These are phyloP conservation scores for Tanozyma kutaoensis DNA, from an alignment of 805 yeast species.

Conservation along the genomic window DNA sequence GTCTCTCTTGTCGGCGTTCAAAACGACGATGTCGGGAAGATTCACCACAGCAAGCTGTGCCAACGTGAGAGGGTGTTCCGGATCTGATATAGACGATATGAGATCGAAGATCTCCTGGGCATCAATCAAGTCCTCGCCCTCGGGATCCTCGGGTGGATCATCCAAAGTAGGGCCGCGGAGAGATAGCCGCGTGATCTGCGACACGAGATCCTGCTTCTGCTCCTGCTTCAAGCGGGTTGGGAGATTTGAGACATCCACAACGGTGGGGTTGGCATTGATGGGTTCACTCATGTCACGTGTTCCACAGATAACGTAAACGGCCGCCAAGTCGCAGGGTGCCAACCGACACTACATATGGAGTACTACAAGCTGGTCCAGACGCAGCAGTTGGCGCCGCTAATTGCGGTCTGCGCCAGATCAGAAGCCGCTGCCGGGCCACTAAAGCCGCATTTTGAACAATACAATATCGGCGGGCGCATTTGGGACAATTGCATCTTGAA, in stretches of 20 bases:
- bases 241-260: conserved; percentile 59
- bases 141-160: conserved; percentile 14
- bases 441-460: too few species aligned
- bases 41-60: conserved; percentile 94
- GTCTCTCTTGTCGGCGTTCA: conserved; percentile 27
- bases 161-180: conserved; percentile 2
- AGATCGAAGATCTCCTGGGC: conserved; percentile 56
- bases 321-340: too few species aligned
- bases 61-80: conserved; percentile 91
- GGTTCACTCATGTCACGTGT: conserved; percentile 53
- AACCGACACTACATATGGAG: conserved; percentile 21
- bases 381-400: conserved; percentile 24
- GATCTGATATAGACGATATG: conserved; percentile 72
- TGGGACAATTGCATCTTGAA: conserved; percentile 28
- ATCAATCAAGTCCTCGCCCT: conserved; percentile 56
- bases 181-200: too few species aligned
- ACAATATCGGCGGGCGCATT: conserved; percentile 7
- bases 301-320: neutral
- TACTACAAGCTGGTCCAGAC: conserved; percentile 12
- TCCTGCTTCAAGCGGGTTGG: conserved; percentile 50
- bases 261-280: conserved; percentile 84
- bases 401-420: conserved; percentile 3
- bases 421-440: too few species aligned
- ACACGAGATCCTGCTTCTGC: too few species aligned
- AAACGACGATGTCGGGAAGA: conserved; percentile 63